Percentiles rank a stretch among this genome's conserved stretches.
Evolutionary conservation across 2,329 filamentous ascomycete species (phyloP).

Genomic region (Endothia cerciana): DNA sequence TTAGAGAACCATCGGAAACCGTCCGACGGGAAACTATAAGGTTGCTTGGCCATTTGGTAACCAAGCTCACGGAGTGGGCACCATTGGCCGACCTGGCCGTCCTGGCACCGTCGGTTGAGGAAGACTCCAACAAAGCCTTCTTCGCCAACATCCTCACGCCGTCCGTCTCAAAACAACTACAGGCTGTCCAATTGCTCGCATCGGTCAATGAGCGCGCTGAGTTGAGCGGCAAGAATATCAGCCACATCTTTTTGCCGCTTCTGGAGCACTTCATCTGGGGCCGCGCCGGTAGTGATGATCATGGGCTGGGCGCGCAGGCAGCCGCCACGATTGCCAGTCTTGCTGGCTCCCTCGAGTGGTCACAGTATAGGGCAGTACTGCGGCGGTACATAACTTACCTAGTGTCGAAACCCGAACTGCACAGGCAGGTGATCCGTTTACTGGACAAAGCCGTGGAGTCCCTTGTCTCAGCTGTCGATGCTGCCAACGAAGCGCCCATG

Average conservation of each 20-base stretch:
- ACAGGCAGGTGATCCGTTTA: conserved; percentile 84
- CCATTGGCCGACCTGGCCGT: conserved; percentile 74
- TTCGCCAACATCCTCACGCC: conserved; percentile 93
- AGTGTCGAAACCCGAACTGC: conserved; percentile 76
- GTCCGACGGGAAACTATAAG: conserved; percentile 82
- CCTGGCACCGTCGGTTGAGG: conserved; percentile 64
- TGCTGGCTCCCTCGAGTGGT: conserved; percentile 81
- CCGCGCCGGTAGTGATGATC: conserved; percentile 73
- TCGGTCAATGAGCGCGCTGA: conserved; percentile 65
- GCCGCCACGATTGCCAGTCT: conserved; percentile 79
- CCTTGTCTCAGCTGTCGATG: conserved; percentile 58
- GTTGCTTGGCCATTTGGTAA: conserved; percentile 78
- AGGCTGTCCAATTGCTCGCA: conserved; percentile 79
- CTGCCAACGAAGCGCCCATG: conserved; percentile 43
- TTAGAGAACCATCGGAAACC: conserved; percentile 78
- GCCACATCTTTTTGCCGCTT: conserved; percentile 86
- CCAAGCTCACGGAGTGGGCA: conserved; percentile 69
- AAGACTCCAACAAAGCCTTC: conserved; percentile 74
- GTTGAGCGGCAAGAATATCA: conserved; percentile 77
- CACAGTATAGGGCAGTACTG: conserved; percentile 83
- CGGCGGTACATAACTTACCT: conserved; percentile 84
- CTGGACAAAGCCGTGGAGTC: conserved; percentile 82
- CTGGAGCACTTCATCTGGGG: conserved; percentile 94
- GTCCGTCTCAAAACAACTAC: conserved; percentile 81
- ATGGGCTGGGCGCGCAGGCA: conserved; percentile 85